Evolutionary conservation across 1,139 yeast genomes (phyloP).

Genomic region (Suhomyces guaymorum): DNA sequence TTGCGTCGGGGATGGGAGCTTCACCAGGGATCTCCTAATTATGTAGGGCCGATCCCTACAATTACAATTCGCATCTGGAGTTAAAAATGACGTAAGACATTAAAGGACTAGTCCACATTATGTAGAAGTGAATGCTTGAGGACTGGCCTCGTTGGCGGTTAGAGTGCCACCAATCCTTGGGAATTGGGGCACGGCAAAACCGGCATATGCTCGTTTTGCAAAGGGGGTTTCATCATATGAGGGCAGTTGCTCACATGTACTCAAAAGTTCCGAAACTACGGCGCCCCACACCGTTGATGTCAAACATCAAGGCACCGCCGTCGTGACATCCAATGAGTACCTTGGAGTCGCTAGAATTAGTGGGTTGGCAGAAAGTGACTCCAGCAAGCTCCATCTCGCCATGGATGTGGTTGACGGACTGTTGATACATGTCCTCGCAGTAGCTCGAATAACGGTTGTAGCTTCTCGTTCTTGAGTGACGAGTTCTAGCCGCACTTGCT

Average conservation of each 20-base stretch:
- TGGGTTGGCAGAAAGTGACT: conserved; percentile 33
- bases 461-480: background rate
- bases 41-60: too few relatives aligned
- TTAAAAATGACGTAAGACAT: too few relatives aligned
- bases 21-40: too few relatives aligned
- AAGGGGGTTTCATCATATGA: too few relatives aligned
- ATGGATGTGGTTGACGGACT: conserved; percentile 36
- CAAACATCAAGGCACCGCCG: conserved; percentile 48
- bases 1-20: too few relatives aligned
- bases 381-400: conserved; percentile 52
- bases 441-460: conserved; percentile 13
- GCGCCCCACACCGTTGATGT: conserved; percentile 41
- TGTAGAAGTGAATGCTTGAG: background rate
- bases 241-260: conserved; percentile 29
- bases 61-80: too few relatives aligned
- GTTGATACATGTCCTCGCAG: conserved; percentile 20
- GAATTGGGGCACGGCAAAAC: too few relatives aligned
- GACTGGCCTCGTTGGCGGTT: background rate
- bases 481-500: conserved; percentile 1
- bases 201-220: too few relatives aligned
- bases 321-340: conserved; percentile 45
- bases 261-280: conserved; percentile 43
- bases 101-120: too few relatives aligned
- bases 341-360: conserved; percentile 25
- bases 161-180: too few relatives aligned